Evolutionary conservation across 2,329 filamentous ascomycete genomes (phyloP).

Genomic region (Nemania sp.): DNA sequence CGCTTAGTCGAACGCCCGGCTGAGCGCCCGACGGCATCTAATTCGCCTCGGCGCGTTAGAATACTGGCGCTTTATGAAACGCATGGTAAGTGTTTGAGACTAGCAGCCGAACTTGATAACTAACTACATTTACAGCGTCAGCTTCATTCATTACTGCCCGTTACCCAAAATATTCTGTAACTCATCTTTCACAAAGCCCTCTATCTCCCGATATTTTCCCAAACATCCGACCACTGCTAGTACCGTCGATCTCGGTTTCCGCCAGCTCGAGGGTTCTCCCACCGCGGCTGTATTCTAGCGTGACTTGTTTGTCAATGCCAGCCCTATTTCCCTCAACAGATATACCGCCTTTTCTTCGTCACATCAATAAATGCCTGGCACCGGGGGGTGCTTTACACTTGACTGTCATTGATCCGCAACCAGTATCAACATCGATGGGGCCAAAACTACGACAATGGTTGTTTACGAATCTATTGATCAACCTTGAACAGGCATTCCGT

Average conservation of each 20-base stretch:
- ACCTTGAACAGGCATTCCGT: slow-evolving; percentile 60
- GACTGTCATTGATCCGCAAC: slow-evolving; percentile 65
- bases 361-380: slow-evolving; percentile 59
- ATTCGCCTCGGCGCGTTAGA: slow-evolving; percentile 35
- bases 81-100: slow-evolving; percentile 44
- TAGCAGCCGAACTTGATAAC: slow-evolving; percentile 24
- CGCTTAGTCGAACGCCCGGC: slow-evolving; percentile 23
- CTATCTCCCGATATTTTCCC: slow-evolving; percentile 47
- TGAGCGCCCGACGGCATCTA: slow-evolving; percentile 20
- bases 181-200: slow-evolving; percentile 51
- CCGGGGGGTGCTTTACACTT: slow-evolving; percentile 61
- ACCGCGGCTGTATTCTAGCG: slow-evolving; percentile 50
- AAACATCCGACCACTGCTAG: slow-evolving; percentile 39
- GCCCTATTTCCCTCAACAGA: slow-evolving; percentile 59
- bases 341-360: slow-evolving; percentile 58
- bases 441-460: slow-evolving; percentile 63
- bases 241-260: slow-evolving; percentile 37
- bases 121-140: slow-evolving; percentile 48
- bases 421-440: slow-evolving; percentile 58
- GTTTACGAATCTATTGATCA: slow-evolving; percentile 61
- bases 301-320: slow-evolving; percentile 59
- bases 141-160: slow-evolving; percentile 53
- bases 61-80: slow-evolving; percentile 57
- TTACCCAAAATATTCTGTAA: slow-evolving; percentile 46
- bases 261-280: slow-evolving; percentile 44